A percentile compares a stretch with the other conserved stretches of the same genome.
phyloP scores from a whole-genome alignment of 768 basidiomycete genomes.

The Neoboletus magnificus region DNA sequence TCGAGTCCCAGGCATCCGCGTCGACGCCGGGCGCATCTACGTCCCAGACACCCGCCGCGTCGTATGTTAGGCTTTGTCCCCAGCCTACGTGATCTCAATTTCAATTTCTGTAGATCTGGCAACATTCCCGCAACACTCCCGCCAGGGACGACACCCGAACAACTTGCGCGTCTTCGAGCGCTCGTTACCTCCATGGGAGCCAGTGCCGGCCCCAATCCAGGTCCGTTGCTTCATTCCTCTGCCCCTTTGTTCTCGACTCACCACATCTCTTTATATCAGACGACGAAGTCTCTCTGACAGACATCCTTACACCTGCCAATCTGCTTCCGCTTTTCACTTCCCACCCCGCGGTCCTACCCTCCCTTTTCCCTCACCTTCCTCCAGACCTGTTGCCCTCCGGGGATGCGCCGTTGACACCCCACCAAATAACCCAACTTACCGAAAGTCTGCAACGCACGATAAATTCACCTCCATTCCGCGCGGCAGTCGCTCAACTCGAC shows the following conservation, averaged over 20 bases:
- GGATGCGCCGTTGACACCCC: conserved; percentile 36
- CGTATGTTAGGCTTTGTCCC: conserved; percentile 14
- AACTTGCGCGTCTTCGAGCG: conserved; percentile 58
- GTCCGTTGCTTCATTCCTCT: conserved; percentile 5
- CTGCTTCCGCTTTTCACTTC: conserved; percentile 66
- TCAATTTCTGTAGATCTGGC: conserved; percentile 4
- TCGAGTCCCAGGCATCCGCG: conserved; percentile 45
- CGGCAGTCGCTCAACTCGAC: conserved; percentile 77
- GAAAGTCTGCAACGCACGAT: conserved; percentile 74
- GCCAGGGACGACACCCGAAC: conserved; percentile 49
- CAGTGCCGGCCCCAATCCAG: conserved; percentile 18
- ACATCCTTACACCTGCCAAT: conserved; percentile 73
- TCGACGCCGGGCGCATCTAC: conserved; percentile 36
- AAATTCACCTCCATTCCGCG: conserved; percentile 78
- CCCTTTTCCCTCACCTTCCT: conserved; percentile 81
- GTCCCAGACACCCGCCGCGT: conserved; percentile 32
- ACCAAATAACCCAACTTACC: conserved; percentile 23
- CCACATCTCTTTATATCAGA: conserved; percentile 11
- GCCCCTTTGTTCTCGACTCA: neutral
- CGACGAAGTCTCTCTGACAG: conserved; percentile 61
- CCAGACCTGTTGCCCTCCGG: conserved; percentile 67
- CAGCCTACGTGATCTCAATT: neutral
- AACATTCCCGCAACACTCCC: conserved; percentile 6
- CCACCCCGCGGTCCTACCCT: conserved; percentile 63
- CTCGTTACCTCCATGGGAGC: conserved; percentile 48